A percentile compares a stretch with the other conserved stretches of the same genome.
phyloP scores from a whole-genome alignment of 2,329 filamentous ascomycete genomes.

The Pseudocercospora cruenta region DNA sequence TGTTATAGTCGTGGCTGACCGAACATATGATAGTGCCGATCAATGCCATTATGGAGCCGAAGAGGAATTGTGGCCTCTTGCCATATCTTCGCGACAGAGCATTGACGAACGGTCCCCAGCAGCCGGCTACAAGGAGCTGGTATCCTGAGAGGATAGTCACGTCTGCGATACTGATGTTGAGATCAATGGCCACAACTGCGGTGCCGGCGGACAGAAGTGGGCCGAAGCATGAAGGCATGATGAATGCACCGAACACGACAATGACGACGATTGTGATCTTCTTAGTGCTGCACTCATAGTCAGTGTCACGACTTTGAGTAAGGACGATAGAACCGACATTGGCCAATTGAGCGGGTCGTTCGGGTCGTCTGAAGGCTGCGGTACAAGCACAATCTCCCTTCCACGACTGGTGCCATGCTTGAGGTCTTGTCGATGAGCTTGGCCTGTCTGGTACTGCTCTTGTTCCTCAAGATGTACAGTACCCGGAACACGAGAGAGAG shows the following conservation, averaged over 20 bases:
- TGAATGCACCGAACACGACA: neutral
- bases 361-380: constrained; percentile 84
- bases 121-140: neutral
- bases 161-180: neutral
- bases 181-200: neutral
- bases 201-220: neutral
- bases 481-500: neutral
- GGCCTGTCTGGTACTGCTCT: neutral
- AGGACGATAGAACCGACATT: constrained; percentile 51
- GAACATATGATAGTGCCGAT: neutral
- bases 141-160: neutral
- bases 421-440: neutral
- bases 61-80: neutral
- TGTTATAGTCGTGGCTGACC: neutral
- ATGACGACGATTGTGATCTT: neutral
- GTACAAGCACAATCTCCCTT: constrained; percentile 76
- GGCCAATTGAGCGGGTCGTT: constrained; percentile 96
- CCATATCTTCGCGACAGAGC: neutral
- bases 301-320: constrained; percentile 50
- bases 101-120: neutral
- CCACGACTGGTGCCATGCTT: neutral
- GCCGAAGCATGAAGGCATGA: neutral
- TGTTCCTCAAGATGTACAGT: neutral
- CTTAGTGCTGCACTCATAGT: constrained; percentile 46
- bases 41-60: neutral